Conservation (phyloP, 805 yeast species). For the Komagataella populi region DNA sequence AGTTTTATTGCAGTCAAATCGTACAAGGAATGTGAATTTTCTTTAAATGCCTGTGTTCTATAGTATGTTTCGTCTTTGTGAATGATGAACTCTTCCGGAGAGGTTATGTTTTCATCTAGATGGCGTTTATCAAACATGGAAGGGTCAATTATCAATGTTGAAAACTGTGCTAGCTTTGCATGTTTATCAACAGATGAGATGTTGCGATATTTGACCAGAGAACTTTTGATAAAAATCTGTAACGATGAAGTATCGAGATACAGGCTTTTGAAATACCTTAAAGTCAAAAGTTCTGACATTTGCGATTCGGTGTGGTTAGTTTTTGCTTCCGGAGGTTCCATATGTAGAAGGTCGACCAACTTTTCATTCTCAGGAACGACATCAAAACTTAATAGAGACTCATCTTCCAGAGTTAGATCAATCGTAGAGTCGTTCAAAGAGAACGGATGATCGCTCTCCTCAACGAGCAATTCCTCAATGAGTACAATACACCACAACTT, state of each 20-base stretch:
- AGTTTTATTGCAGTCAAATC: slow-evolving; percentile 7
- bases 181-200: background rate
- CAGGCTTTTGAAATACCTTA: background rate
- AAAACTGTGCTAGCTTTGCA: background rate
- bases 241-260: background rate
- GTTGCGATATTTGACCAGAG: background rate
- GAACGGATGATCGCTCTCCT: background rate
- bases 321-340: background rate
- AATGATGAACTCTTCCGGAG: background rate
- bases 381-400: background rate
- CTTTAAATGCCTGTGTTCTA: background rate
- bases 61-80: background rate
- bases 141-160: background rate
- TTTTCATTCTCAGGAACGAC: background rate
- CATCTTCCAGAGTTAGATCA: background rate
- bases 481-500: background rate
- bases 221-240: background rate
- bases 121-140: background rate
- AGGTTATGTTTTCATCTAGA: background rate
- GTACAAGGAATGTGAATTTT: background rate
- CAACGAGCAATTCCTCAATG: background rate
- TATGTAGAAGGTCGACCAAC: background rate
- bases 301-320: background rate
- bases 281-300: background rate
- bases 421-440: background rate